Evolutionary conservation across 495 filamentous ascomycete genomes (phyloP), one percentile per base, ranked within the genome.

Genomic region (Podospora pseudopauciseta): DNA sequence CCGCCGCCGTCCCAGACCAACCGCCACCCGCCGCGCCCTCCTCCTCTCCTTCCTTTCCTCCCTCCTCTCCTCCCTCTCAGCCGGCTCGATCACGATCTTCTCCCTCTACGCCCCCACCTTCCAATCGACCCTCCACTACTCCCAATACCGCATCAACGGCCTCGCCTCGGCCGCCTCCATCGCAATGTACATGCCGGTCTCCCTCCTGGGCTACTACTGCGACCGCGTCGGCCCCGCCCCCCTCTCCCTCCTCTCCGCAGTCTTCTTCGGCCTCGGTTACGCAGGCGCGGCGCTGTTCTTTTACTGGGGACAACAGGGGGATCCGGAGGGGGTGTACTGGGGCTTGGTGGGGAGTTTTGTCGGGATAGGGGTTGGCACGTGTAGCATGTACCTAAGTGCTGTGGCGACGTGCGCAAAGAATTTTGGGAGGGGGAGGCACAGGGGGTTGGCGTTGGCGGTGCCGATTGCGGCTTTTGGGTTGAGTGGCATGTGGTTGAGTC

Each of bases 331-430:
- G 74, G 39, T 84, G 3, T 96, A 93, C 69, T 85, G 83, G 75
- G 80, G 91, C 67, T 97, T 99, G 95, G 77, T 97, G 2, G 65
- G 90, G 63, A 91, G 92, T 1, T 99, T 99, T 72, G 84, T 91
- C 20, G 80, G 81, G 7, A 87, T 97, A 60, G 95, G 95, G 1
- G 85, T 88, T 69, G 94, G 89, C 5, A 97, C 95, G 0, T 89
- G 89, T 68, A 85, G 85, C 73, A 92, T 98, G 89, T 97, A 98
- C 75, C 76, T 97, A 28, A 84, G 87, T 49, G 91, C 91, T 0
- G 90, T 99, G 32, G 93, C 95, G 26, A 97, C 94, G 2, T 97
- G 93, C 68, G 95, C 94, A 27, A 99, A 99, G 86, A 98, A 97
- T 78, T 97, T 98, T 77, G 92, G 94, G 20, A 83, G 89, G 54